phyloP scores from a whole-genome alignment of 768 basidiomycete genomes.

The Phanerodontia chrysosporium region DNA sequence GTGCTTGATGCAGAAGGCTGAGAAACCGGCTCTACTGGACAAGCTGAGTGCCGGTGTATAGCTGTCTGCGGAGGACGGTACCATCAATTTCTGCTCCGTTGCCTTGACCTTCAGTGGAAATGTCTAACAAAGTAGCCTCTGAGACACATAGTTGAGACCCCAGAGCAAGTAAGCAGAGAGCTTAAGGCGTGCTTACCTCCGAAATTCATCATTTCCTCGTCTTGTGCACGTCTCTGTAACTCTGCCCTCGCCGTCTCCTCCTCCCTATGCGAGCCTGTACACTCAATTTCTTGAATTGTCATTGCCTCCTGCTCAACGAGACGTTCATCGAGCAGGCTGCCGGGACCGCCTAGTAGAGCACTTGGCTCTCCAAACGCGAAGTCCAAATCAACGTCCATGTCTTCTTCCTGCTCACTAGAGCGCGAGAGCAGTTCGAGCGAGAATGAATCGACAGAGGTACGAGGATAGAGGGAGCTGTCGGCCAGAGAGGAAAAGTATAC shows the following conservation, averaged over 20 bases:
- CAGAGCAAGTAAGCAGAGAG: background rate
- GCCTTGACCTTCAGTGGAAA: background rate
- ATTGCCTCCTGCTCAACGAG: too few relatives aligned
- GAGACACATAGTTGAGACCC: background rate
- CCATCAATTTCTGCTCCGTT: background rate
- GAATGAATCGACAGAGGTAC: too few relatives aligned
- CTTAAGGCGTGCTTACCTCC: conserved; percentile 5
- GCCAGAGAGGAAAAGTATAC: background rate
- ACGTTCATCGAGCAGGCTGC: background rate
- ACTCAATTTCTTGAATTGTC: background rate
- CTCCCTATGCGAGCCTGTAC: background rate
- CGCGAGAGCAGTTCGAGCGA: background rate
- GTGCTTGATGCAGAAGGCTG: background rate
- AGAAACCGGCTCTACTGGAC: background rate
- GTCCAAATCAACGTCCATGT: background rate
- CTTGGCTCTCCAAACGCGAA: background rate
- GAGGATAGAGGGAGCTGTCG: background rate
- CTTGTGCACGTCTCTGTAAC: background rate
- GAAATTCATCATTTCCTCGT: background rate
- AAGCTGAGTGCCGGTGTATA: background rate
- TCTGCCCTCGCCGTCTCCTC: background rate
- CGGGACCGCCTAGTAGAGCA: conserved; percentile 1
- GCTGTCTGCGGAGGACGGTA: too few relatives aligned
- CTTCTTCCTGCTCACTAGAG: background rate
- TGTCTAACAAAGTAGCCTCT: background rate